Percentiles rank a stretch among this genome's conserved stretches.
Conservation (phyloP, 371 early-diverging fungal genomes). For the Entomophthora muscae region DNA sequence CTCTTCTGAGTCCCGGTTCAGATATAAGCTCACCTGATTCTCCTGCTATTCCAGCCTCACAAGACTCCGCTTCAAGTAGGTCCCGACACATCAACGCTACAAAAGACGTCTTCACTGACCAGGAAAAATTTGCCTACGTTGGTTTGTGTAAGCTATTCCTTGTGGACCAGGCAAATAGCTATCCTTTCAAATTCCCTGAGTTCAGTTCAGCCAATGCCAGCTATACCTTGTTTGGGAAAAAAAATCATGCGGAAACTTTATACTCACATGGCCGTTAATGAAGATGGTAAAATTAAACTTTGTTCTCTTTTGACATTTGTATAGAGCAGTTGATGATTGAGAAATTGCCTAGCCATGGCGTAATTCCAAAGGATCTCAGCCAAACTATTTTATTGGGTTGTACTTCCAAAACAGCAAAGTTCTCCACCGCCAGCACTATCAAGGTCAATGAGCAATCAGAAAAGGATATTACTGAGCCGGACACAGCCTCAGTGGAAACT, state of each 20-base stretch:
- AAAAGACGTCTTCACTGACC: conserved; percentile 5
- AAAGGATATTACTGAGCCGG: background rate
- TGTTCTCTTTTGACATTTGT: too few relatives aligned
- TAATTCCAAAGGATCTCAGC: conserved; percentile 5
- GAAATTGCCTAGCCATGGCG: conserved; percentile 8
- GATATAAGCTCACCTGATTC: too few relatives aligned
- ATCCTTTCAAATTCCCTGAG: conserved; percentile 2
- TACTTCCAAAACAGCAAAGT: background rate
- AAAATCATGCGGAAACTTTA: conserved; percentile 5
- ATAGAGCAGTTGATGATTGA: conserved; percentile 10
- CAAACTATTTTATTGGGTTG: background rate
- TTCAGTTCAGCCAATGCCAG: conserved; percentile 4
- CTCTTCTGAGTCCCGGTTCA: too few relatives aligned
- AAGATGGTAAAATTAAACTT: conserved; percentile 10
- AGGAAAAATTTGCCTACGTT: conserved; percentile 10
- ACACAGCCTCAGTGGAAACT: conserved; percentile 8
- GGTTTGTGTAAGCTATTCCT: conserved; percentile 5
- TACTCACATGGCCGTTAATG: conserved; percentile 4
- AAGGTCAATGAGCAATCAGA: too few relatives aligned
- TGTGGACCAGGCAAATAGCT: background rate
- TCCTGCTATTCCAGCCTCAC: background rate
- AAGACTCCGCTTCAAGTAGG: background rate
- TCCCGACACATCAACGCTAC: background rate
- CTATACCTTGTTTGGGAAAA: conserved; percentile 1
- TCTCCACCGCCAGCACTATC: background rate